phyloP scores from a whole-genome alignment of 495 filamentous ascomycete species.

The Niebla homalea region DNA sequence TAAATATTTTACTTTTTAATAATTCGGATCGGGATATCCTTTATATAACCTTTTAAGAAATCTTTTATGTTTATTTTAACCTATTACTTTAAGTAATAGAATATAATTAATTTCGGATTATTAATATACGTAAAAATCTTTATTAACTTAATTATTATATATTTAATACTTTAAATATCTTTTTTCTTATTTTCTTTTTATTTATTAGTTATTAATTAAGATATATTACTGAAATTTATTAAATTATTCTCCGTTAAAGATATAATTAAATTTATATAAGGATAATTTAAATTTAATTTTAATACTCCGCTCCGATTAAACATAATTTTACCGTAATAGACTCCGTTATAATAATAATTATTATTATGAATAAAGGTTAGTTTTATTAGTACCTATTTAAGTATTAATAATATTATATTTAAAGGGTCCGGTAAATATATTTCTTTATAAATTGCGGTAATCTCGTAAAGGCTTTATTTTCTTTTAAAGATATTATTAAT shows the following conservation, averaged over 20 bases:
- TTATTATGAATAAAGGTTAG: too few species aligned
- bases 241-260: background rate
- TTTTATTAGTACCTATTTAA: too few species aligned
- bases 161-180: background rate
- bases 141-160: background rate
- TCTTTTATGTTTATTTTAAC: constrained; percentile 1
- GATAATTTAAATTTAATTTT: too few species aligned
- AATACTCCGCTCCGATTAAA: too few species aligned
- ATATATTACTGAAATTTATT: background rate
- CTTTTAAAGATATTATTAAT: background rate
- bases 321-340: too few species aligned
- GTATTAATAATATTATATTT: too few species aligned
- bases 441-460: too few species aligned
- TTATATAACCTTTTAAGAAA: background rate
- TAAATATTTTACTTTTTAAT: background rate
- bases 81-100: background rate
- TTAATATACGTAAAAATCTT: background rate
- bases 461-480: too few species aligned
- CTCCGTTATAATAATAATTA: too few species aligned
- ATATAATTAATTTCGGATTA: constrained; percentile 1
- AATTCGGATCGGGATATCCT: background rate
- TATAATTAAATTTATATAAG: too few species aligned
- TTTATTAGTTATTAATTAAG: constrained; percentile 1
- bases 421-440: too few species aligned
- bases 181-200: constrained; percentile 3